Conservation (phyloP, 2,329 filamentous ascomycete species). For the Reticulascus tulasneorum region DNA sequence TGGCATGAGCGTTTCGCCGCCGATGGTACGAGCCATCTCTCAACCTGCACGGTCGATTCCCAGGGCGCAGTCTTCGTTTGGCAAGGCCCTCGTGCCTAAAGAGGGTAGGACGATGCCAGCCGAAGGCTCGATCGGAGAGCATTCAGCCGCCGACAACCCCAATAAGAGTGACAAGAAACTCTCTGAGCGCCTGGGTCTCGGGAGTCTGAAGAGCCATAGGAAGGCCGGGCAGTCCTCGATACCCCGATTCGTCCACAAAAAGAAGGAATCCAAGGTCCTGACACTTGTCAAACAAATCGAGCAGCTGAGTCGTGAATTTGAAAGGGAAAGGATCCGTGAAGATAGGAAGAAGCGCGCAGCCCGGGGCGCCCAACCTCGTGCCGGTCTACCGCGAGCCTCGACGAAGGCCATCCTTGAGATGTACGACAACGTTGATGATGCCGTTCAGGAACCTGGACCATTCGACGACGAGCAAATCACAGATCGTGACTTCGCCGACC, state of each 20-base stretch:
- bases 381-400: slow-evolving; percentile 78
- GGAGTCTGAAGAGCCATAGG: slow-evolving; percentile 56
- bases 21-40: slow-evolving; percentile 50
- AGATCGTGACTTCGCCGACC: slow-evolving; percentile 10
- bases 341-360: slow-evolving; percentile 79
- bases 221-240: slow-evolving; percentile 71
- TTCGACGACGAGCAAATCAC: slow-evolving; percentile 47
- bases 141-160: slow-evolving; percentile 22
- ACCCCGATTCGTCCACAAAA: slow-evolving; percentile 77
- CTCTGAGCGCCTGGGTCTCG: slow-evolving; percentile 66
- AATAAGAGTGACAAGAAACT: slow-evolving; percentile 68
- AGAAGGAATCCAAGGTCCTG: slow-evolving; percentile 74
- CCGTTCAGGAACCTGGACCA: slow-evolving; percentile 74
- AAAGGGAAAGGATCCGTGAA: slow-evolving; percentile 77
- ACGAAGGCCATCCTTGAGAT: slow-evolving; percentile 97
- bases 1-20: slow-evolving; percentile 44
- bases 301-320: slow-evolving; percentile 92
- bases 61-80: slow-evolving; percentile 39
- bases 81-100: slow-evolving; percentile 34
- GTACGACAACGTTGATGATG: slow-evolving; percentile 89
- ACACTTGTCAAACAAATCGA: slow-evolving; percentile 95
- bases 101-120: slow-evolving; percentile 30
- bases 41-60: slow-evolving; percentile 45
- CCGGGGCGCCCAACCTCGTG: slow-evolving; percentile 66
- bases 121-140: too few relatives aligned